Conservation (phyloP, 176 grass and related monocot species). For the Triticum urartu region DNA sequence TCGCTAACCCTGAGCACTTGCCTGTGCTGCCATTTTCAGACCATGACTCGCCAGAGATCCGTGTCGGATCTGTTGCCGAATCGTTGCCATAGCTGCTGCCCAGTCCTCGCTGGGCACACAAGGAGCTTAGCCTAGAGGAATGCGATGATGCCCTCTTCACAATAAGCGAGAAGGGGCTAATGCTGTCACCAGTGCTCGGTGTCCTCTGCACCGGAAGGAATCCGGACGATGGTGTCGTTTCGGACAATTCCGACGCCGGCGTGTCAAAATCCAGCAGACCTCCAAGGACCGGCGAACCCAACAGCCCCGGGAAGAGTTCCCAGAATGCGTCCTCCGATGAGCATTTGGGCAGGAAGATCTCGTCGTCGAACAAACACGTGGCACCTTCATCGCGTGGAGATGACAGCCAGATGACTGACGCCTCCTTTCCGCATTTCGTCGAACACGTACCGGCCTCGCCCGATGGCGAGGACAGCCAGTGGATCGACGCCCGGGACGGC, state of each 20-base stretch:
- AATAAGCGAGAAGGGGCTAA: constrained; percentile 95
- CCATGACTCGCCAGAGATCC: constrained; percentile 31
- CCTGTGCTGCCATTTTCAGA: constrained; percentile 8
- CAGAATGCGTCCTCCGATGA: constrained; percentile 48
- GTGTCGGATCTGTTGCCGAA: neutral
- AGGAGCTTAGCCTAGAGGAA: constrained; percentile 48
- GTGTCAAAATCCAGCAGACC: constrained; percentile 37
- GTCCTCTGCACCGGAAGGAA: constrained; percentile 55
- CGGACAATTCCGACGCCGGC: constrained; percentile 28
- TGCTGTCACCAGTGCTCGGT: constrained; percentile 66
- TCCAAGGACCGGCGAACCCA: constrained; percentile 38
- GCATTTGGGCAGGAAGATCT: constrained; percentile 41
- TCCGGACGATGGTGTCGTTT: constrained; percentile 47
- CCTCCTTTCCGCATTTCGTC: constrained; percentile 47
- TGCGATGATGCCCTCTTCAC: constrained; percentile 74
- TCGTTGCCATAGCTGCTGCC: constrained; percentile 6
- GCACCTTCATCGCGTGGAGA: constrained; percentile 34
- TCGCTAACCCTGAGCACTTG: constrained; percentile 23
- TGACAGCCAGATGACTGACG: constrained; percentile 54
- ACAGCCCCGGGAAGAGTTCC: constrained; percentile 45
- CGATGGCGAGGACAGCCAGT: constrained; percentile 79
- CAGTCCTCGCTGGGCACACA: constrained; percentile 41
- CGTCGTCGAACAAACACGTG: constrained; percentile 28
- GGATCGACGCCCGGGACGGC: constrained; percentile 62
- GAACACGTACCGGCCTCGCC: constrained; percentile 26